Conservation (phyloP, 1,139 yeast species). For the Nadsonia starkeyi-henricii region DNA sequence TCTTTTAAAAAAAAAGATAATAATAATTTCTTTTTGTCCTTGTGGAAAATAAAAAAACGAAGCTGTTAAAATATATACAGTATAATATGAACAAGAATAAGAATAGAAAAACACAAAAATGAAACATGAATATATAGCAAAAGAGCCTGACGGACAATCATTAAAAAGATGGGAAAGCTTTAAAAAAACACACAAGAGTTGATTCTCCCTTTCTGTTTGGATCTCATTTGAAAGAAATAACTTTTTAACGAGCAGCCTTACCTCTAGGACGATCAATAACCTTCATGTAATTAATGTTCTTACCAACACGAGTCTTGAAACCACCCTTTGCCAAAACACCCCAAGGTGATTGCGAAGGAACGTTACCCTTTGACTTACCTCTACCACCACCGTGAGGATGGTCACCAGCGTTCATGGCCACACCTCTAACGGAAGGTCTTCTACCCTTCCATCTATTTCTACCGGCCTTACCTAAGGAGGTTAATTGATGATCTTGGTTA, state of each 20-base stretch:
- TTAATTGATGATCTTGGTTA: slow-evolving; percentile 86
- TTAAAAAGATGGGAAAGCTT: no score
- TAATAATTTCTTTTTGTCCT: no score
- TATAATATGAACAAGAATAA: neutral
- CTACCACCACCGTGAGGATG: slow-evolving; percentile 99
- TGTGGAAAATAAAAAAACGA: no score
- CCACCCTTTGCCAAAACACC: slow-evolving; percentile 85
- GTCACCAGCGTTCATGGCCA: slow-evolving; percentile 94
- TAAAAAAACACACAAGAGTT: no score
- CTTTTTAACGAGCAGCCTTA: slow-evolving; percentile 8
- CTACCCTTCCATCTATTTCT: slow-evolving; percentile 84
- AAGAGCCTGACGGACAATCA: neutral
- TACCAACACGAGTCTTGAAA: slow-evolving; percentile 87
- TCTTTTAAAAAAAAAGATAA: no score
- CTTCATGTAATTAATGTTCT: slow-evolving; percentile 67
- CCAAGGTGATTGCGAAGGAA: slow-evolving; percentile 92
- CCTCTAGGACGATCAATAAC: slow-evolving; percentile 49
- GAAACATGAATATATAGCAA: neutral
- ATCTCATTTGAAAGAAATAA: no score
- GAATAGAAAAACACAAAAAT: neutral
- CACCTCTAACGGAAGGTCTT: slow-evolving; percentile 95
- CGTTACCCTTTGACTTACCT: slow-evolving; percentile 96
- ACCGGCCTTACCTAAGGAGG: slow-evolving; percentile 94
- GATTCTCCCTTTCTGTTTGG: no score
- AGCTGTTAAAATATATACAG: neutral